A percentile compares a stretch with the other conserved stretches of the same genome.
These are phyloP conservation scores for Vigna unguiculata DNA, from an alignment of 306 rosid species.

Conservation along the genomic window DNA sequence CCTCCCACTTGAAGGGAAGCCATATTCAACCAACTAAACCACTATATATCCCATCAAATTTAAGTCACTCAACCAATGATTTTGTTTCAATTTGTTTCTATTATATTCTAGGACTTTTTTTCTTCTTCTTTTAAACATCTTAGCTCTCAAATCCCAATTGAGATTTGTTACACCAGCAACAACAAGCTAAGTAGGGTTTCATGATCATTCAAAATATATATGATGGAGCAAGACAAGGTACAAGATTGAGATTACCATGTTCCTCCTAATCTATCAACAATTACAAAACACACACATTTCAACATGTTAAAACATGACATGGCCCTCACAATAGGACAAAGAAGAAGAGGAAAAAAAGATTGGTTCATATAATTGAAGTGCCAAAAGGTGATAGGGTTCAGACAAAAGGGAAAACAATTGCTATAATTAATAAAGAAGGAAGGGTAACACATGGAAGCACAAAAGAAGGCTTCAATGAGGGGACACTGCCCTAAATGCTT, in stretches of 20 bases:
- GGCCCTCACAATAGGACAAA: not conserved
- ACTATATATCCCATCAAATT: slow-evolving; percentile 44
- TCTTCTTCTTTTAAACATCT: not conserved
- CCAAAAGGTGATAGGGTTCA: slow-evolving; percentile 2
- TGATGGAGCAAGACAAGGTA: slow-evolving; percentile 15
- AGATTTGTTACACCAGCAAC: not conserved
- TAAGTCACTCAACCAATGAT: slow-evolving; percentile 41
- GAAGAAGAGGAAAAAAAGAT: slow-evolving; percentile 21
- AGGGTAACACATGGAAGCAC: slow-evolving; percentile 9
- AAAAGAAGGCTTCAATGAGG: slow-evolving; percentile 23
- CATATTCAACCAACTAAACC: slow-evolving; percentile 32
- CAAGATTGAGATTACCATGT: not conserved
- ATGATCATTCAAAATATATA: not conserved
- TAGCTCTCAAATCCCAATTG: slow-evolving; percentile 12
- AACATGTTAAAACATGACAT: not conserved
- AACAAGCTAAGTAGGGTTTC: not conserved
- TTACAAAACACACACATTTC: slow-evolving; percentile 14
- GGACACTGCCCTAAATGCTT: not conserved
- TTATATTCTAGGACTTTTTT: not conserved
- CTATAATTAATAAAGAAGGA: not conserved
- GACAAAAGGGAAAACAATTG: slow-evolving; percentile 23
- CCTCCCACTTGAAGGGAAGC: slow-evolving; percentile 31
- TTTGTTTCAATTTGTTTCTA: slow-evolving; percentile 19
- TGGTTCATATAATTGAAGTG: not conserved
- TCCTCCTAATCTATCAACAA: slow-evolving; percentile 2